phyloP scores from a whole-genome alignment of 768 basidiomycete species.

The Kwoniella sp. region DNA sequence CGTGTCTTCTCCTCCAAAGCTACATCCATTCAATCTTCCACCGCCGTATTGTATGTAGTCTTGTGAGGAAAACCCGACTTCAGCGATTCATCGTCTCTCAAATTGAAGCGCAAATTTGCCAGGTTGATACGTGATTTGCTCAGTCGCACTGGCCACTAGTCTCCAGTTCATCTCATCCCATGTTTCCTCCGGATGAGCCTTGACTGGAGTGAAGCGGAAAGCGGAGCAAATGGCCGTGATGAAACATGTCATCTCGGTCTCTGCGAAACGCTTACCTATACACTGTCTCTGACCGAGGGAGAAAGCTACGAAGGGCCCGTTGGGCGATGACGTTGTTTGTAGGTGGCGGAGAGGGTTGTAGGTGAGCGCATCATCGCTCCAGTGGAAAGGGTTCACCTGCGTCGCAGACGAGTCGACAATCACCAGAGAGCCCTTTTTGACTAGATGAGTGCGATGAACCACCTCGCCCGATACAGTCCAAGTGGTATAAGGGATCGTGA shows the following conservation, averaged over 20 bases:
- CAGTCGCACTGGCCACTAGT: slow-evolving; percentile 27
- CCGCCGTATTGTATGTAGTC: too few relatives aligned
- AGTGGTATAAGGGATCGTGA: slow-evolving; percentile 32
- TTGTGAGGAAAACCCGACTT: too few relatives aligned
- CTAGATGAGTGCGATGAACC: slow-evolving; percentile 11
- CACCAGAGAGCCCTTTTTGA: slow-evolving; percentile 37
- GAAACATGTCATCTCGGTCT: slow-evolving; percentile 35
- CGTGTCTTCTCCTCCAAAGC: too few relatives aligned
- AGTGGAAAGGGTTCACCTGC: slow-evolving; percentile 28
- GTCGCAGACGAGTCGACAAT: slow-evolving; percentile 32
- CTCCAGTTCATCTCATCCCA: slow-evolving; percentile 31
- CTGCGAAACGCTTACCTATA: slow-evolving; percentile 40
- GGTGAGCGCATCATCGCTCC: slow-evolving; percentile 11
- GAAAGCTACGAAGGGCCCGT: slow-evolving; percentile 24
- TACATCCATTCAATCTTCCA: too few relatives aligned
- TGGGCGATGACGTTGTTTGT: not conserved
- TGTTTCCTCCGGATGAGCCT: slow-evolving; percentile 23
- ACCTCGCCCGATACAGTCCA: slow-evolving; percentile 28
- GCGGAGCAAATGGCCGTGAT: slow-evolving; percentile 19
- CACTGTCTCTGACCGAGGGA: slow-evolving; percentile 29
- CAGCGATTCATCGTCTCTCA: slow-evolving; percentile 9
- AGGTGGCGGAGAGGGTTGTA: slow-evolving; percentile 28
- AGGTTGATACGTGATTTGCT: slow-evolving; percentile 39
- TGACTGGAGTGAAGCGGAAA: slow-evolving; percentile 23
- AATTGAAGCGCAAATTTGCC: slow-evolving; percentile 29